These are phyloP conservation scores for Solidago caesia DNA, from an alignment of 129 eudicot genomes.

Conservation along the genomic window DNA sequence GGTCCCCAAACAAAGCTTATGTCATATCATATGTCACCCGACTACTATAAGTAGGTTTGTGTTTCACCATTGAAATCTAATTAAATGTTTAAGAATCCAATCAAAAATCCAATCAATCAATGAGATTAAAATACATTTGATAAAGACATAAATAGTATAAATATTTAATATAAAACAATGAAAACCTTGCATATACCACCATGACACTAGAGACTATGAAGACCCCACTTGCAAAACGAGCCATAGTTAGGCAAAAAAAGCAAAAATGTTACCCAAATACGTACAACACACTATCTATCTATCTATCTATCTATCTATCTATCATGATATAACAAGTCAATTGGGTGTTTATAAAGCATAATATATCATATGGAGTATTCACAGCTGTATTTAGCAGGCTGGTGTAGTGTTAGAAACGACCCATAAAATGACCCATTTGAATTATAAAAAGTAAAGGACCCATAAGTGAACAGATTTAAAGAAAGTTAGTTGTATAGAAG, in stretches of 20 bases:
- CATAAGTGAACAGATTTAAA: slow-evolving; percentile 25
- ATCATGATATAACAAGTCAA: slow-evolving; percentile 17
- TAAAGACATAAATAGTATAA: slow-evolving; percentile 25
- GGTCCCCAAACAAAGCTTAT: slow-evolving; percentile 29
- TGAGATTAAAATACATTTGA: slow-evolving; percentile 20
- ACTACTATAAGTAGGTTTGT: slow-evolving; percentile 27
- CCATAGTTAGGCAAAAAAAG: slow-evolving; percentile 23
- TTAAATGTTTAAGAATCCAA: slow-evolving; percentile 9
- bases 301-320: not conserved
- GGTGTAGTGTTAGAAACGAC: slow-evolving; percentile 26
- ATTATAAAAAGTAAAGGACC: slow-evolving; percentile 32
- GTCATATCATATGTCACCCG: slow-evolving; percentile 21
- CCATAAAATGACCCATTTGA: slow-evolving; percentile 22
- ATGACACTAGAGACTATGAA: slow-evolving; percentile 25
- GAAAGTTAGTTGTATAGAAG: slow-evolving; percentile 5
- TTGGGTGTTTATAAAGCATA: slow-evolving; percentile 31
- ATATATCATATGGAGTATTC: slow-evolving; percentile 13
- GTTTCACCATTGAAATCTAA: slow-evolving; percentile 19
- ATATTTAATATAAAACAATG: not conserved
- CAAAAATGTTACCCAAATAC: slow-evolving; percentile 18
- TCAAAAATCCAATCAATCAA: slow-evolving; percentile 3
- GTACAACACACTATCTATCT: slow-evolving; percentile 11
- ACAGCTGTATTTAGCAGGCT: slow-evolving; percentile 34
- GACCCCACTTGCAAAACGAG: slow-evolving; percentile 34
- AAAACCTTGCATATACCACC: slow-evolving; percentile 9